Percentiles rank a stretch among this genome's conserved stretches.
These are phyloP conservation scores for Knoxdaviesia capensis DNA, from an alignment of 2,329 filamentous ascomycete genomes.

Conservation along the genomic window DNA sequence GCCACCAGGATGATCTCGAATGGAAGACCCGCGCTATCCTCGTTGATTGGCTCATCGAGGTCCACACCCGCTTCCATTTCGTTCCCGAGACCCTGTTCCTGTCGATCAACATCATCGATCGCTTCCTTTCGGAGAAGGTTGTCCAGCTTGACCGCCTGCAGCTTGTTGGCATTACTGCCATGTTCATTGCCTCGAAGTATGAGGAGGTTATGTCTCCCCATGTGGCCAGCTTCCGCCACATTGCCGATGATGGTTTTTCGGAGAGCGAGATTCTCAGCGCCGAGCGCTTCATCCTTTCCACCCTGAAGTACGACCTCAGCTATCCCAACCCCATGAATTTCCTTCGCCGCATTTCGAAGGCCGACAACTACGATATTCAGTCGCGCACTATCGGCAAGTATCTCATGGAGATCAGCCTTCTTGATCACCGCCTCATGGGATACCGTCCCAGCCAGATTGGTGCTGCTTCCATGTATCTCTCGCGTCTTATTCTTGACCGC, in stretches of 20 bases:
- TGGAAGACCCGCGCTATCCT: slow-evolving; percentile 98
- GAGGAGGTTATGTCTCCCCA: slow-evolving; percentile 95
- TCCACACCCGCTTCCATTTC: slow-evolving; percentile 90
- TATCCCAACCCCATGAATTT: slow-evolving; percentile 99
- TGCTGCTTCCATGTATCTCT: slow-evolving; percentile 85
- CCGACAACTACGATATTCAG: slow-evolving; percentile 97
- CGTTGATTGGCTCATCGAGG: slow-evolving; percentile 95
- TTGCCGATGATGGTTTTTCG: slow-evolving; percentile 89
- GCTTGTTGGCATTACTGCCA: slow-evolving; percentile 90
- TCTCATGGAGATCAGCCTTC: slow-evolving; percentile 85
- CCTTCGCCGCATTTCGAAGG: slow-evolving; percentile 93
- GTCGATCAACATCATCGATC: slow-evolving; percentile 94
- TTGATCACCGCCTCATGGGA: slow-evolving; percentile 85
- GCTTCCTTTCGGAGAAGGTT: slow-evolving; percentile 87
- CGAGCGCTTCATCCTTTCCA: slow-evolving; percentile 83
- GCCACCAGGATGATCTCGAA: slow-evolving; percentile 81
- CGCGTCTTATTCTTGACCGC: slow-evolving; percentile 74
- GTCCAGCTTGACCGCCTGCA: slow-evolving; percentile 92
- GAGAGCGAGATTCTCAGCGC: slow-evolving; percentile 91
- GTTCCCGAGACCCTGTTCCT: slow-evolving; percentile 93
- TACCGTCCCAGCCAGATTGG: slow-evolving; percentile 80
- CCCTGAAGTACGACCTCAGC: slow-evolving; percentile 89
- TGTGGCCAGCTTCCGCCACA: slow-evolving; percentile 89
- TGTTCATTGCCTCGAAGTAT: slow-evolving; percentile 99
- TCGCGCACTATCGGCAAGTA: slow-evolving; percentile 96